phyloP scores from a whole-genome alignment of 306 rosid species.

The Fagus crenata region DNA sequence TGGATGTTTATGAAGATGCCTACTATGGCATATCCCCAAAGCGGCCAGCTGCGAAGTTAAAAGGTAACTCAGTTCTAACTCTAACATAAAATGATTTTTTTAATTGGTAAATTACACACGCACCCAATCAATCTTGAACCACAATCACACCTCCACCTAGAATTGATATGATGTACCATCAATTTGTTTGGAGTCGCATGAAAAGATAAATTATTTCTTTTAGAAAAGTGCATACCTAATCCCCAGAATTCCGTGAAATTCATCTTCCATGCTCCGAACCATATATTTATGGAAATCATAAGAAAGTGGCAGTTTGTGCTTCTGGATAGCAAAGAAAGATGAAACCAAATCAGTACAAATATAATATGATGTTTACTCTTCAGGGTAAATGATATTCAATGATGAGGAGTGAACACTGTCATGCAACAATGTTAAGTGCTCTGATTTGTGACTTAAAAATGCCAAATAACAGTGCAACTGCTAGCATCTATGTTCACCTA shows the following conservation, averaged over 20 bases:
- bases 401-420: neutral
- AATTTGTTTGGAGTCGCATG: neutral
- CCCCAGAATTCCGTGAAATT: constrained; percentile 91
- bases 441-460: neutral
- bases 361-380: neutral
- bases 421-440: neutral
- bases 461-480: neutral
- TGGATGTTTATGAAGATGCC: constrained; percentile 88
- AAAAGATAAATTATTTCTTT: constrained; percentile 10
- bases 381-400: neutral
- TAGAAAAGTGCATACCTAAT: constrained; percentile 60
- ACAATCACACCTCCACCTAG: neutral
- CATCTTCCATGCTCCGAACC: constrained; percentile 99
- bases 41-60: constrained; percentile 71
- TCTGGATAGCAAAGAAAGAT: constrained; percentile 46
- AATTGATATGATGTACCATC: neutral
- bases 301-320: constrained; percentile 77
- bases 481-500: neutral
- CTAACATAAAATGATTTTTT: neutral
- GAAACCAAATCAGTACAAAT: constrained; percentile 1
- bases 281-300: constrained; percentile 82
- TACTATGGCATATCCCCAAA: constrained; percentile 86
- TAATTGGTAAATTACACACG: neutral
- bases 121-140: neutral
- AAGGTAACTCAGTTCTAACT: constrained; percentile 23